Conservation (phyloP, 305 asterid species). For the Solanum hybrid region DNA sequence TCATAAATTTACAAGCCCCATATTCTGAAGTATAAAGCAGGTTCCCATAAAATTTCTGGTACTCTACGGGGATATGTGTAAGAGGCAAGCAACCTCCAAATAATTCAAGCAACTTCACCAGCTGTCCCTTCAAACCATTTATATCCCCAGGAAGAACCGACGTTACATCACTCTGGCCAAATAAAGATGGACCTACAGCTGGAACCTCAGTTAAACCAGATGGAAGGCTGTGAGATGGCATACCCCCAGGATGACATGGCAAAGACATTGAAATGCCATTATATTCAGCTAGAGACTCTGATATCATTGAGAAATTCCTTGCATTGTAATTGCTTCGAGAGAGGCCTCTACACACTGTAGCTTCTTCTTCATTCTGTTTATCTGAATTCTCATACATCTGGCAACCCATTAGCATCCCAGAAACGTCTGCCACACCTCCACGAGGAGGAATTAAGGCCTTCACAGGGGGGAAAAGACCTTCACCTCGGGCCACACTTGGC, state of each 20-base stretch:
- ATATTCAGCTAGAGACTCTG: constrained; percentile 44
- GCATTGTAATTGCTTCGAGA: constrained; percentile 26
- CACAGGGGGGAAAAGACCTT: constrained; percentile 11
- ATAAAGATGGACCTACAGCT: constrained; percentile 4
- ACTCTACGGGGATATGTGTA: constrained; percentile 53
- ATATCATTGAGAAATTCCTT: constrained; percentile 34
- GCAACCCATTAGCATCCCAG: constrained; percentile 29
- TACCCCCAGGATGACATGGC: constrained; percentile 27
- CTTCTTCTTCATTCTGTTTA: constrained; percentile 58
- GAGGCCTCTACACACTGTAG: constrained; percentile 59
- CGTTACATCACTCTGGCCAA: constrained; percentile 29
- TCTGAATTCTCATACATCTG: constrained; percentile 33
- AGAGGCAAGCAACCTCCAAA: constrained; percentile 63
- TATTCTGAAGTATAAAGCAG: constrained; percentile 72
- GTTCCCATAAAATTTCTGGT: constrained; percentile 54
- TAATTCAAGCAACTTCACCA: constrained; percentile 62
- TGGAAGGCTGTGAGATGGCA: constrained; percentile 35
- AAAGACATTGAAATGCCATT: constrained; percentile 20
- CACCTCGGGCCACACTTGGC: background rate
- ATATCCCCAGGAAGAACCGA: constrained; percentile 88
- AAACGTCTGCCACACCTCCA: constrained; percentile 28
- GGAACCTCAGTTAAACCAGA: constrained; percentile 30
- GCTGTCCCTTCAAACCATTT: constrained; percentile 67
- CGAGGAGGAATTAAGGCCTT: constrained; percentile 27
- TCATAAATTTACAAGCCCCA: constrained; percentile 51